phyloP scores from a whole-genome alignment of 345 rosid genomes.

The Euphorbia peplus region DNA sequence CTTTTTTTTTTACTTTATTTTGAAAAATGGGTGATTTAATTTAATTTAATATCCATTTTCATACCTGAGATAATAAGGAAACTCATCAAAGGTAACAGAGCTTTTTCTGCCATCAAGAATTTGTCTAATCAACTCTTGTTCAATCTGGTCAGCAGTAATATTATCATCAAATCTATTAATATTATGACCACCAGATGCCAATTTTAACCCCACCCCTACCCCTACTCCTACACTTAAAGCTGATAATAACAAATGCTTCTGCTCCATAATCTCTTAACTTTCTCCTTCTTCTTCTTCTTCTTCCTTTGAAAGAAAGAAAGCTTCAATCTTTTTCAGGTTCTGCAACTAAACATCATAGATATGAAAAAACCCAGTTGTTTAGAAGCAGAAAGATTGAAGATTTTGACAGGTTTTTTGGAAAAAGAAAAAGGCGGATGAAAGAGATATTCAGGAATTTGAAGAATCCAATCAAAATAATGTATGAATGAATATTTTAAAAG shows the following conservation, averaged over 20 bases:
- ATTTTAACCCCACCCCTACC: constrained; percentile 78
- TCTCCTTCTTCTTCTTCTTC: background rate
- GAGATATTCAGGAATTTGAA: background rate
- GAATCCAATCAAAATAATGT: background rate
- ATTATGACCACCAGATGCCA: constrained; percentile 79
- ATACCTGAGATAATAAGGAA: constrained; percentile 89
- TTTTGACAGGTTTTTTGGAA: constrained; percentile 1
- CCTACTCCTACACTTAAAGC: constrained; percentile 88
- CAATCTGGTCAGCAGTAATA: constrained; percentile 60
- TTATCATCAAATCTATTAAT: constrained; percentile 61
- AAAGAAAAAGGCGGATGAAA: background rate
- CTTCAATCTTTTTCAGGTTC: background rate
- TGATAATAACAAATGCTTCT: constrained; percentile 62
- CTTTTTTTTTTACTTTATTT: too few relatives aligned
- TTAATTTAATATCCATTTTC: too few relatives aligned
- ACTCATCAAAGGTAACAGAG: constrained; percentile 66
- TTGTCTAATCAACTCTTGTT: constrained; percentile 72
- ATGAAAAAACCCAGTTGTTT: background rate
- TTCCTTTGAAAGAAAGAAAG: too few relatives aligned
- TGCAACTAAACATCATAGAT: background rate
- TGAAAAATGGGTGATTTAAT: too few relatives aligned
- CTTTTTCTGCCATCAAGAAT: constrained; percentile 63
- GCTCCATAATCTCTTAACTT: constrained; percentile 51
- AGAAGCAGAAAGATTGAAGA: constrained; percentile 1
- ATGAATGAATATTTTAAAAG: background rate